A percentile compares a stretch with the other conserved stretches of the same genome.
Conservation (phyloP, 805 yeast species). For the Starmerella tilneyi region DNA sequence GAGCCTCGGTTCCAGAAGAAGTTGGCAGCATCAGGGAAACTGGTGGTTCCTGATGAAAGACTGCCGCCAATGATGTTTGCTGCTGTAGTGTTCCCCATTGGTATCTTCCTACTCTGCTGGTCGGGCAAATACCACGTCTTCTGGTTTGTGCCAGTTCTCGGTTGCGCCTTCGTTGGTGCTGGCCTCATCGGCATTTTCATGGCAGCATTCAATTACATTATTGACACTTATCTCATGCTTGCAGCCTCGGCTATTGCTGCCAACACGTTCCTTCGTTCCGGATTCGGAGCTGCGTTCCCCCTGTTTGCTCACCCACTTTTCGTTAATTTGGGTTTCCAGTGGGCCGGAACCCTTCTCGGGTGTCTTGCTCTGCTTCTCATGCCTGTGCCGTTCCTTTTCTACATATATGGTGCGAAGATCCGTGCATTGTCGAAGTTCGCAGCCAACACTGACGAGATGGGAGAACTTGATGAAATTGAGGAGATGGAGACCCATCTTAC, state of each 20-base stretch:
- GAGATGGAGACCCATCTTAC: not conserved
- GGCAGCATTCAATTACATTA: conserved; percentile 49
- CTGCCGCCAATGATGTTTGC: conserved; percentile 68
- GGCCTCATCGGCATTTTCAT: conserved; percentile 51
- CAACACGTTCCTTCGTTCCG: conserved; percentile 48
- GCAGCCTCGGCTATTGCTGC: conserved; percentile 61
- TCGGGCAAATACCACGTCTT: conserved; percentile 67
- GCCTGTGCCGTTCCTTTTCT: conserved; percentile 50
- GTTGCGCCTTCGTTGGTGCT: conserved; percentile 41
- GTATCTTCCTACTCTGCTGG: conserved; percentile 83
- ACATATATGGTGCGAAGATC: conserved; percentile 36
- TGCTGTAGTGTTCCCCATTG: conserved; percentile 59
- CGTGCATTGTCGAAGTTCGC: conserved; percentile 23
- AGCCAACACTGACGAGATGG: not conserved
- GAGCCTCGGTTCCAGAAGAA: conserved; percentile 46
- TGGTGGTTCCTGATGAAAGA: conserved; percentile 68
- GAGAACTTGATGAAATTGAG: not conserved
- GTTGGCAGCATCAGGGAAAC: conserved; percentile 44
- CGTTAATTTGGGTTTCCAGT: conserved; percentile 39
- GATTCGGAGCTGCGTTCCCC: conserved; percentile 54
- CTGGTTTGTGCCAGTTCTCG: conserved; percentile 50
- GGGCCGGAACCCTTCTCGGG: conserved; percentile 49
- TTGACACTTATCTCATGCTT: conserved; percentile 47
- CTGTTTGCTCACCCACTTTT: conserved; percentile 48
- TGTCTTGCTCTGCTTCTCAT: conserved; percentile 41